Evolutionary conservation across 805 yeast genomes (phyloP), one percentile per base, ranked within the genome.

Genomic region (Peterozyma xylosa): DNA sequence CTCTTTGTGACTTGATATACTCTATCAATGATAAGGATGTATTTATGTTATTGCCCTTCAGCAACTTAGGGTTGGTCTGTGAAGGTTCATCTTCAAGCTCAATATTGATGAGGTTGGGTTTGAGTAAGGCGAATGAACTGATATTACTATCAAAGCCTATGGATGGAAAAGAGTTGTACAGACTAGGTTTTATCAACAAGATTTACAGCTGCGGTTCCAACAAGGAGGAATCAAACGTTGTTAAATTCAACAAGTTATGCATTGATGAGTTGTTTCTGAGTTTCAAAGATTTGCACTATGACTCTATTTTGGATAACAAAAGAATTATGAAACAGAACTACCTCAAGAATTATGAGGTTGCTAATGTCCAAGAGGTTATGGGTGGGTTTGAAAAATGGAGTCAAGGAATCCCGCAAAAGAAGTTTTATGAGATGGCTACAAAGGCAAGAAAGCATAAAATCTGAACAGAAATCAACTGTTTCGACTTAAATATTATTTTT

Each of bases 11-110:
- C 62, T 69, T 88, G 47, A 70, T 88, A 9, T 87, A 86, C 56
- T 81, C 82, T 11, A 74, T 71, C 51, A 77, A 80, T 53, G 74
- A 71, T 38, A 66, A 71, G 34, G 72, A 76, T 41, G 74, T 79
- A 47, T 79, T 63, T 55, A 56, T 87, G 49, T 73, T 81, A 54
- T 73, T 80, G 13, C 96, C 96, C 6, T 88, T 88, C 62, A 78
- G 89, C 37, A 83, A 82, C 56, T 71, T 88, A 52, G 95, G 96
- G 2, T 73, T 88, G 52, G 89, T 85, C 2, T 78, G 84, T 48
- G 96, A 88, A 61, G 95, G 96, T 45, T 86, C 81, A 3, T 66
- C 86, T 1, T 76, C 87, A 13, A 73, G 79, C 9, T 76, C 91
- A 3, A 68, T 88, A 42, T 78, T 85, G 18, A 59, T 69, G 52